phyloP scores from a whole-genome alignment of 1,284 basidiomycete genomes.

The Athelia psychrophila region DNA sequence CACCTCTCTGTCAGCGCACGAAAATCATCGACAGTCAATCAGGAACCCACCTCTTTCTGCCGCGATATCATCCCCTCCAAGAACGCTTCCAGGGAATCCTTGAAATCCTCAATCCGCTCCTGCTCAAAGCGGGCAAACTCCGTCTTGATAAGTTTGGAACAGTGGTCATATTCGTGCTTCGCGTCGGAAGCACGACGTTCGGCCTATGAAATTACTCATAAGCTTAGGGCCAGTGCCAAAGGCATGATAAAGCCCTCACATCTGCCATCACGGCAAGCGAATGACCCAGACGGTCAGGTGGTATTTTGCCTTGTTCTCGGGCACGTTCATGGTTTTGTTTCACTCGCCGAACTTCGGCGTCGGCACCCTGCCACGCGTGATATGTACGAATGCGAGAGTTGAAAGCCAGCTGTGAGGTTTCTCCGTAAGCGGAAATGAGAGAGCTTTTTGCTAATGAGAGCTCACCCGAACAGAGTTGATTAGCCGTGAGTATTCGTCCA shows the following conservation, averaged over 20 bases:
- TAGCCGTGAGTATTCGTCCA: slow-evolving; percentile 91
- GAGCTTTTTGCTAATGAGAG: slow-evolving; percentile 11
- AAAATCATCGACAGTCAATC: slow-evolving; percentile 1
- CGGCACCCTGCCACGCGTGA: slow-evolving; percentile 76
- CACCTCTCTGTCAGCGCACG: neutral
- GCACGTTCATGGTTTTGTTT: slow-evolving; percentile 81
- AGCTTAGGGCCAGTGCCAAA: neutral
- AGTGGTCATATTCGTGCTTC: slow-evolving; percentile 85
- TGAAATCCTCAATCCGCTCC: slow-evolving; percentile 90
- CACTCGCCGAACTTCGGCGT: slow-evolving; percentile 71
- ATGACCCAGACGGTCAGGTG: slow-evolving; percentile 62
- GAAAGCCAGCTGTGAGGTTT: slow-evolving; percentile 68
- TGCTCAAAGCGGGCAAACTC: slow-evolving; percentile 95
- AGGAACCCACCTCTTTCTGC: slow-evolving; percentile 70
- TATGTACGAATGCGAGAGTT: slow-evolving; percentile 83
- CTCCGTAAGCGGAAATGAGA: too few species aligned
- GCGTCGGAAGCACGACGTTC: slow-evolving; percentile 81
- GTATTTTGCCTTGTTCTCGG: slow-evolving; percentile 67
- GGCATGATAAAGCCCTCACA: slow-evolving; percentile 36
- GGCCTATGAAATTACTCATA: slow-evolving; percentile 45
- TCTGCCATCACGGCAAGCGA: slow-evolving; percentile 80
- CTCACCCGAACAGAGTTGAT: slow-evolving; percentile 87
- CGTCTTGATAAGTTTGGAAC: slow-evolving; percentile 83
- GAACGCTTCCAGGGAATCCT: slow-evolving; percentile 71
- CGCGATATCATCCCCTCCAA: slow-evolving; percentile 79